phyloP scores from a whole-genome alignment of 2,329 filamentous ascomycete species.

The Scopulariopsis brevicaulis region DNA sequence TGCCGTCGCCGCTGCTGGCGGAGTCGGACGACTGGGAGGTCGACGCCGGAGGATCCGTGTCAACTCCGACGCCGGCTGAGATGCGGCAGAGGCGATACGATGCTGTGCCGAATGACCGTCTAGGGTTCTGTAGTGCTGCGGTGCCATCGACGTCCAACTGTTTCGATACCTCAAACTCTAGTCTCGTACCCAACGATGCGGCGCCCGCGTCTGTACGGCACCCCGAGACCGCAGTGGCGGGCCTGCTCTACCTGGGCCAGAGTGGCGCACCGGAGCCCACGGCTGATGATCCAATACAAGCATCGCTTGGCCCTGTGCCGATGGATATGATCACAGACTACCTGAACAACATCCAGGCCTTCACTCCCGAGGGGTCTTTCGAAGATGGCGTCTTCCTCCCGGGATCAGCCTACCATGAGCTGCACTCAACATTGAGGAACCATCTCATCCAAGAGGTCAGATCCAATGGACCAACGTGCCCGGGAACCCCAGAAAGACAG shows the following conservation, averaged over 20 bases:
- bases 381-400: conserved; percentile 33
- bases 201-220: conserved; percentile 15
- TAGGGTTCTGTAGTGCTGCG: background rate
- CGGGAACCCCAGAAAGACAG: conserved; percentile 3
- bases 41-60: background rate
- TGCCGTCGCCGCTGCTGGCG: conserved; percentile 11
- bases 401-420: conserved; percentile 32
- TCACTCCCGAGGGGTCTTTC: conserved; percentile 18
- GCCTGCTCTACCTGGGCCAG: conserved; percentile 19
- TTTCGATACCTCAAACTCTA: background rate
- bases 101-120: background rate
- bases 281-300: background rate
- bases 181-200: background rate
- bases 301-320: background rate
- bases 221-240: conserved; percentile 22
- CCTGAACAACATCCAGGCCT: conserved; percentile 11
- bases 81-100: background rate
- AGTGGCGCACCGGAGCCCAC: conserved; percentile 12
- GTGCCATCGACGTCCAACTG: background rate
- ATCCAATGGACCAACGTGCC: conserved; percentile 22
- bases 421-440: conserved; percentile 32
- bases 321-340: background rate
- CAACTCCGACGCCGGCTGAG: background rate
- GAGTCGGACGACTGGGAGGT: conserved; percentile 6
- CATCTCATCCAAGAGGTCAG: conserved; percentile 31